Base-by-base conservation (phyloP, 2,329 filamentous ascomycete genomes). In the Aspergillus bombycis region DNA sequence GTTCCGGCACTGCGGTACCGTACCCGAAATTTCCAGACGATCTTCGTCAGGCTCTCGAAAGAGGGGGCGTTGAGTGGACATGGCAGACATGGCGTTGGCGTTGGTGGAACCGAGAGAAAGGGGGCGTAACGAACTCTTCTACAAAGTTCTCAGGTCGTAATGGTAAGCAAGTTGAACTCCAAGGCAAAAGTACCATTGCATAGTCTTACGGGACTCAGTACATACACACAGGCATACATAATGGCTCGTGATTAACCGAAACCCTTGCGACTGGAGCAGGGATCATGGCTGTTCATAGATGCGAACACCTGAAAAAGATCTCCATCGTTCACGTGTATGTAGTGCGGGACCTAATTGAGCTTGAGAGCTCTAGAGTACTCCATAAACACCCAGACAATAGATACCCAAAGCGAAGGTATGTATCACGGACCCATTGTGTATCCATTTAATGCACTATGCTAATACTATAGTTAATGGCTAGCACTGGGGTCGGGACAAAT, bases 261-360 rank as follows among this genome's bases (percentile, higher is more conserved):
- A 4, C 19, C 32, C n/a, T 38, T 26, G 52, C 23, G 52, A 55
- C 23, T 21, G 38, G 52, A 14, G n/a, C 32, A 55, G 34, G 52
- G 32, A 54, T 55, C 21, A 55, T 38, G 32, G 52, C 9, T 36
- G 34, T 55, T 55, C 52, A 28, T 55, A 6, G 12, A 55, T 26
- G 52, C 52, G 26, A 55, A 55, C 52, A 55, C 52, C 50, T 53
- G 14, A 32, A 53, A 30, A 19, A 53, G 30, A 19, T 32, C 50
- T 12, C 28, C 52, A 38, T 58, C 58, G 56, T 59, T 65, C 66
- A 68, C 64, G 64, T 65, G 64, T 62, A 56, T 59, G 57, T 38
- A 59, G 63, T 23, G 52, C 57, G 50, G 58, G 38, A 32, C 41
- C 48, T 56, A 58, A 59, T 57, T 53, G 23, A 57, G 58, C 34